Percentiles rank a stretch among this genome's conserved stretches.
Evolutionary conservation across 805 yeast species (phyloP).

Genomic region (Saccharomycopsis sp.): DNA sequence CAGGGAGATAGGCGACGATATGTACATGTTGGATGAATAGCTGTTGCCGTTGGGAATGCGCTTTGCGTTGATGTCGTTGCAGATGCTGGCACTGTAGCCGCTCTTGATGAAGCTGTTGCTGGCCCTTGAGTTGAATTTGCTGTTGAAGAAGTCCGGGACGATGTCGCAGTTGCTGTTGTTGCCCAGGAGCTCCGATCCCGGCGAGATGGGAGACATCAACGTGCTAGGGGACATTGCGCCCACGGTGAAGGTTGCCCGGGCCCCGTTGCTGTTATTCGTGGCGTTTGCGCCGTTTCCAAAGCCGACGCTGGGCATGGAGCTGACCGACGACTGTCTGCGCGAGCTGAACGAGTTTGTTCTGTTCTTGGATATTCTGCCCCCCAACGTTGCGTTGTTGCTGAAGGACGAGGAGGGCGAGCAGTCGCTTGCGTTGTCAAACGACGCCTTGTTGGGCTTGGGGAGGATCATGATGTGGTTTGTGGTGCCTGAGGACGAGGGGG

Average conservation of each 20-base stretch:
- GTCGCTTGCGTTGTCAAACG: conserved; percentile 12
- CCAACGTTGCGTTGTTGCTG: background rate
- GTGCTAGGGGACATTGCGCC: background rate
- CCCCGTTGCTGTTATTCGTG: background rate
- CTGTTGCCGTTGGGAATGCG: conserved; percentile 3
- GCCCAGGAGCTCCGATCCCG: conserved; percentile 7
- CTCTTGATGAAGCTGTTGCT: background rate
- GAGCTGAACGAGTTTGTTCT: conserved; percentile 7
- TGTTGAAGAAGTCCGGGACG: background rate
- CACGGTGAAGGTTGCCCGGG: background rate
- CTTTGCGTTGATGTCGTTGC: conserved; percentile 2
- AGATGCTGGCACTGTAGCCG: background rate
- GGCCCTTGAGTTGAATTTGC: conserved; percentile 1
- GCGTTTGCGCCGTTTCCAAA: background rate
- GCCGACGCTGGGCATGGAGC: conserved; percentile 1
- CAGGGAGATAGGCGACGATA: background rate
- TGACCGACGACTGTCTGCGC: conserved; percentile 3
- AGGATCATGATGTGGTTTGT: conserved; percentile 18
- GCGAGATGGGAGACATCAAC: conserved; percentile 13
- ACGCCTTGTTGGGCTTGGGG: conserved; percentile 16
- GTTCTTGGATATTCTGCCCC: conserved; percentile 5
- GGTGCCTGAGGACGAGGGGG: background rate
- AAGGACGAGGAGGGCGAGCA: conserved; percentile 13
- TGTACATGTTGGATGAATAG: background rate
- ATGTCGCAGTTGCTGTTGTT: background rate